Conservation (phyloP, 768 basidiomycete genomes). For the Sporobolomyces pararoseus region DNA sequence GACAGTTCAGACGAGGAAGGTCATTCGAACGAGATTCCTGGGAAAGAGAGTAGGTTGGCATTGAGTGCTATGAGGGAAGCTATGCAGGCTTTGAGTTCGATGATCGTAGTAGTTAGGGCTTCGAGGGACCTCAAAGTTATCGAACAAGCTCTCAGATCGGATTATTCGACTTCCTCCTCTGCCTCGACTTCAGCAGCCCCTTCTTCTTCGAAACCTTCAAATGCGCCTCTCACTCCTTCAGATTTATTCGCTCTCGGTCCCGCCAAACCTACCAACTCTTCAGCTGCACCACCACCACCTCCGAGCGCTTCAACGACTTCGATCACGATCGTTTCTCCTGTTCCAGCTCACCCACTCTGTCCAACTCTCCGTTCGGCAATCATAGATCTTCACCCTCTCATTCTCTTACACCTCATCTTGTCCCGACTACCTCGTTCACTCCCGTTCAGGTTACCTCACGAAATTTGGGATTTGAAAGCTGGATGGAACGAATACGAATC, state of each 20-base stretch:
- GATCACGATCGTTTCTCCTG: constrained; percentile 5
- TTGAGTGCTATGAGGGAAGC: constrained; percentile 46
- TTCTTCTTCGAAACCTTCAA: not conserved
- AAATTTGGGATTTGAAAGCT: constrained; percentile 36
- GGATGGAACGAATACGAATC: constrained; percentile 42
- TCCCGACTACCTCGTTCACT: constrained; percentile 39
- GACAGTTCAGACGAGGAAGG: constrained; percentile 40
- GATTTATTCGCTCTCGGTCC: constrained; percentile 25
- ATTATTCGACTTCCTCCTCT: not conserved
- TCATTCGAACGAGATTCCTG: not conserved
- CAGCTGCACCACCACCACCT: not conserved
- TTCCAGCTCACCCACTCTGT: constrained; percentile 27
- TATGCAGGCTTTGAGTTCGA: constrained; percentile 41
- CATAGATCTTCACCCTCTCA: constrained; percentile 40
- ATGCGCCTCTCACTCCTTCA: constrained; percentile 23
- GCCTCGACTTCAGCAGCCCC: not conserved
- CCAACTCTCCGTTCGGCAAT: constrained; percentile 41
- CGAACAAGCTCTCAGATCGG: constrained; percentile 17
- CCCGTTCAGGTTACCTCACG: constrained; percentile 42
- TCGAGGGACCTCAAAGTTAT: constrained; percentile 17
- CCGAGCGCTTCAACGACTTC: constrained; percentile 3
- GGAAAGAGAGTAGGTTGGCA: constrained; percentile 27
- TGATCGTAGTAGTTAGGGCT: constrained; percentile 43
- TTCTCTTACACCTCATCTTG: constrained; percentile 44
- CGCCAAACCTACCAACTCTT: too few relatives aligned